Evolutionary conservation across 2,329 filamentous ascomycete genomes (phyloP), one percentile per base, ranked within the genome.

Genomic region (Colletotrichum sp.): DNA sequence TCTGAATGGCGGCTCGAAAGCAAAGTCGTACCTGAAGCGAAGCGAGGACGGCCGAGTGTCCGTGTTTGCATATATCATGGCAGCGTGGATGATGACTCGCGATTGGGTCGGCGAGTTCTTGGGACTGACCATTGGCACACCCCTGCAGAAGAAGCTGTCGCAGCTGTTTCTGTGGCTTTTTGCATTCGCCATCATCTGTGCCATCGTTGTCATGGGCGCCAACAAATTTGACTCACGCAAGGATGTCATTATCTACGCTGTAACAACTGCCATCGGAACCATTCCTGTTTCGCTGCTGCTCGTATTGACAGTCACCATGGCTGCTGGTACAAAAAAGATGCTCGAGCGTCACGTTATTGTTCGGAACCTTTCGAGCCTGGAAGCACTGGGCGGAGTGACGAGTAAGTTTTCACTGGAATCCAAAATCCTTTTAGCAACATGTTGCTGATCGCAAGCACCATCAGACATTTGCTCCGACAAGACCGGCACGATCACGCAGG

Each of bases 161-260:
- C 93, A 93, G 83, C 90, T 95, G 72, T 93, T 93, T 10, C 89
- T 94, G 28, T 83, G 93, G 3, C 89, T 95, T 3, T 94, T 95
- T 79, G 90, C 88, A 64, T 89, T 92, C 52, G 93, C 86, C 36
- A 80, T 88, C 48, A 74, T 88, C 63, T 86, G 87, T 65, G 86
- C 85, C 22, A 84, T 88, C 72, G 87, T 88, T 67, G 86, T 88
- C 22, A 83, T 88, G 73, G 86, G 81, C 1, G 86, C 83, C 64
- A 88, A 87, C 79, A 82, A 84, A 72, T 87, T 85, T 81, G 76
- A 82, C 60, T 80, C 84, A 57, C 79, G 80, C 57, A 83, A 84
- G 63, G 85, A 87, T 36, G 85, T 87, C 71, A 80, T 88, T 72
- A 84, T 87, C 74, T 88, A 87, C 79, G 86, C 85, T 34, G 86